Evolutionary conservation across 495 filamentous ascomycete genomes (phyloP), one percentile per base, ranked within the genome.

Genomic region (Talaromyces proteolyticus): DNA sequence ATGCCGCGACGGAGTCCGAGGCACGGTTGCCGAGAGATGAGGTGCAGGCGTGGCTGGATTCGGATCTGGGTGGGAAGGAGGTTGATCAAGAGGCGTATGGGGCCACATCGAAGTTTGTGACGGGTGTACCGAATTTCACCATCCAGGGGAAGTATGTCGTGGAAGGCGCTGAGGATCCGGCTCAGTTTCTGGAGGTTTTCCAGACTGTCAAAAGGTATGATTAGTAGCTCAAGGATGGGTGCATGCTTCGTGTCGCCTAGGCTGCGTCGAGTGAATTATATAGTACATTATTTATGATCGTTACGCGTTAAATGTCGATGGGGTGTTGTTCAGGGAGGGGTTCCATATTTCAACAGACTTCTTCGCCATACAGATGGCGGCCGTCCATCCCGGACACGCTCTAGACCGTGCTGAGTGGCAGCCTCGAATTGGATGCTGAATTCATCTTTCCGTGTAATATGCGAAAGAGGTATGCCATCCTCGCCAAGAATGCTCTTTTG

Each of bases 61-160:
- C 71, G 37, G 85, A 81, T 20, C 72, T 70, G 16, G 88, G 86
- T 5, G 87, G 86, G 0, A 62, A 66, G 3, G 79, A 81, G 54
- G 88, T 92, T 2, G 88, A 92, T 68, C 62, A 64, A 37, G 87
- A 91, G 63, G 87, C 87, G 18, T 59, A 66, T 45, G 62, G 70
- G 47, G 86, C 86, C 25, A 73, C 79, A 38, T 48, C 57, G 47
- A 68, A 72, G 43, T 73, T 78, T 37, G 76, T 94, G 29, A 74
- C 64, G 20, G 89, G 87, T 0, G 90, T 94, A 52, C 89, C 89
- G 1, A 77, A 87, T 60, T 91, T 89, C 57, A 80, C 76, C 24
- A 68, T 91, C 24, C 80, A 88, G 49, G 81, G 68, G 1, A 74
- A 74, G 58, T 84, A 79, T 64, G 70, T 75, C 38, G 59, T 91